Evolutionary conservation across 768 basidiomycete species (phyloP), one percentile per base, ranked within the genome.

Genomic region (Tubosaeta sp.): DNA sequence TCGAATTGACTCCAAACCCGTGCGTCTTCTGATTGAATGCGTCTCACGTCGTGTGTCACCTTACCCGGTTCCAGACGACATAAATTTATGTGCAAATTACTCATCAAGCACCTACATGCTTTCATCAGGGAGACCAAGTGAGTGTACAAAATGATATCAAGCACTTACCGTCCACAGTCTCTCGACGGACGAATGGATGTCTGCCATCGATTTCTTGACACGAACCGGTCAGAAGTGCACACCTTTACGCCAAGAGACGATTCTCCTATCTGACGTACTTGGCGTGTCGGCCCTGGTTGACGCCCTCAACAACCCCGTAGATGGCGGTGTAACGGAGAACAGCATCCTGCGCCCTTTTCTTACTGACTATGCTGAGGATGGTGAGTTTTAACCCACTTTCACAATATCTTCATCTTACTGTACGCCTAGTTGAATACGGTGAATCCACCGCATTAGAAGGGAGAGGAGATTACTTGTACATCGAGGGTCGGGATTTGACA

Each of bases 171-270:
- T 34, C 39, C 4, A 9, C 35, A 80, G 78, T 51, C 67, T 93
- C 46, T 89, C 90, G 14, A 86, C 82, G 1, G 86, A 91, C 3
- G 91, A 94, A 72, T 94, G 91, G 91, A 84, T 84, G 85, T 66
- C 76, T 16, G 74, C 87, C 2, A 84, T 94, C 58, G 66, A 86
- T 51, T 94, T 94, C 69, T 70, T 94, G 52, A 94, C 90, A 0
- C 72, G 74, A 9, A 79, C 77, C 0, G 91, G 91, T 8, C 74
- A 94, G 67, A 88, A 69, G 52, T 90, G 83, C 66, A 82, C 84
- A 0, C 77, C 81, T 31, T 65, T 88, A 46, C 80, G 82, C 27
- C 81, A 81, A 71, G 90, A 94, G 63, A 87, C 87, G 65, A 90
- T 94, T 59, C 79, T 94, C 8, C 76, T 94, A n/a, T 90, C 88